phyloP scores from a whole-genome alignment of 352 stramenopile genomes.

The Peronospora destructor region DNA sequence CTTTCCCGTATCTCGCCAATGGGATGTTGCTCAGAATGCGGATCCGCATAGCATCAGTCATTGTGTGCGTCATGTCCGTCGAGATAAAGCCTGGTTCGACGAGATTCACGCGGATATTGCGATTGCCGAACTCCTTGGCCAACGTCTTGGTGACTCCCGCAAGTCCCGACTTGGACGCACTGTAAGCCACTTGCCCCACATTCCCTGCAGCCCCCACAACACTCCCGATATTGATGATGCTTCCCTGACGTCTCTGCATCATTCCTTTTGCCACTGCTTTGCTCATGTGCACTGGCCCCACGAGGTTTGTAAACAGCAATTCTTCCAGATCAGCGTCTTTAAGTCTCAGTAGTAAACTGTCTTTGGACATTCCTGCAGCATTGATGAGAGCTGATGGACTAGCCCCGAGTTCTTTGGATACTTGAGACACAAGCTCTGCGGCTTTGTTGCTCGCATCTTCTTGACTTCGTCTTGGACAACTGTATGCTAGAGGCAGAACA shows the following conservation, averaged over 20 bases:
- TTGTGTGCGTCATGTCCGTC: conserved; percentile 72
- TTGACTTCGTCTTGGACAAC: conserved; percentile 31
- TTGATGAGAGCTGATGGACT: conserved; percentile 63
- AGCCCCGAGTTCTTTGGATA: conserved; percentile 31
- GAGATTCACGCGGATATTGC: conserved; percentile 84
- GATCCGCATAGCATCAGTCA: conserved; percentile 45
- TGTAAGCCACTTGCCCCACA: conserved; percentile 75
- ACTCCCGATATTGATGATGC: conserved; percentile 82
- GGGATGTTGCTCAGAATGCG: conserved; percentile 45
- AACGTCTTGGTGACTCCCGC: conserved; percentile 70
- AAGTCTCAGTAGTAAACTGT: conserved; percentile 67
- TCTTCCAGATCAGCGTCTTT: conserved; percentile 55
- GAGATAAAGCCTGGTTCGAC: conserved; percentile 82
- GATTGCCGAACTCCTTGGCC: conserved; percentile 75
- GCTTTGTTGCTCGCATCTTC: conserved; percentile 22
- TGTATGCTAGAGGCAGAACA: conserved; percentile 57
- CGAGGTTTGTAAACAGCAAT: conserved; percentile 68
- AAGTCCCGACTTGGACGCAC: conserved; percentile 72
- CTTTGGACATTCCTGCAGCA: conserved; percentile 57
- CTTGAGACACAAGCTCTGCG: conserved; percentile 35
- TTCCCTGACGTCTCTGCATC: conserved; percentile 60
- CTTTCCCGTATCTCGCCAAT: conserved; percentile 52
- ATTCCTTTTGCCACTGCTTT: conserved; percentile 73
- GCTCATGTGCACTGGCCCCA: conserved; percentile 63
- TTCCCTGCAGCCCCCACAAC: conserved; percentile 74